Conservation (phyloP, 495 filamentous ascomycete genomes). For the Annulohypoxylon bovei region DNA sequence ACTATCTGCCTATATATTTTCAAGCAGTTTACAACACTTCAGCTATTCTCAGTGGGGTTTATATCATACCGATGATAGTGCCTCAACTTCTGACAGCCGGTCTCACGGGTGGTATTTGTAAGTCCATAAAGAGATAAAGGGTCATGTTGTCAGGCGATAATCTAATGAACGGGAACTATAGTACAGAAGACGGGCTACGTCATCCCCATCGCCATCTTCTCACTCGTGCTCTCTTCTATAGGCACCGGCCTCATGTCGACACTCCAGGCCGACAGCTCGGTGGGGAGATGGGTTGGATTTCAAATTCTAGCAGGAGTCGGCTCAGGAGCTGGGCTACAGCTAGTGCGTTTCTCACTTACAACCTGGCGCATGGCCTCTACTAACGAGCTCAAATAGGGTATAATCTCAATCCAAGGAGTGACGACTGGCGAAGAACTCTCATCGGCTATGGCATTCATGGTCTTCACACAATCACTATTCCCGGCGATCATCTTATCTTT, state of each 20-base stretch:
- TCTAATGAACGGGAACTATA: not conserved
- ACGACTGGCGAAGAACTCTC: conserved; percentile 46
- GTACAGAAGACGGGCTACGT: conserved; percentile 55
- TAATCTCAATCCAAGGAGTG: not conserved
- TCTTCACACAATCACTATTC: conserved; percentile 61
- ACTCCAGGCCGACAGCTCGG: conserved; percentile 51
- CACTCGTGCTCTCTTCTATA: conserved; percentile 64
- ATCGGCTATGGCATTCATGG: conserved; percentile 58
- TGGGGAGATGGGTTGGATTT: conserved; percentile 65
- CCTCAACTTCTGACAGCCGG: conserved; percentile 55
- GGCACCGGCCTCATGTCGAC: conserved; percentile 62
- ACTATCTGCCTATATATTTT: conserved; percentile 71
- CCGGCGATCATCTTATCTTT: conserved; percentile 55
- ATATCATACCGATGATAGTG: conserved; percentile 61
- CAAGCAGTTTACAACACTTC: conserved; percentile 63
- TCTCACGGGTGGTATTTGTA: not conserved
- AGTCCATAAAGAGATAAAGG: not conserved
- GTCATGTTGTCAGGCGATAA: not conserved
- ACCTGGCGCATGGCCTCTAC: not conserved
- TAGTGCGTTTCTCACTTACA: conserved; percentile 35
- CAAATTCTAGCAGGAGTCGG: conserved; percentile 64
- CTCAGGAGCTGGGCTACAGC: conserved; percentile 57
- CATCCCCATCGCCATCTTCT: conserved; percentile 55
- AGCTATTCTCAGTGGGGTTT: conserved; percentile 59
- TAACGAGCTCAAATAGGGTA: not conserved